Conservation (phyloP, 495 filamentous ascomycete genomes). For the Xylaria sp. region DNA sequence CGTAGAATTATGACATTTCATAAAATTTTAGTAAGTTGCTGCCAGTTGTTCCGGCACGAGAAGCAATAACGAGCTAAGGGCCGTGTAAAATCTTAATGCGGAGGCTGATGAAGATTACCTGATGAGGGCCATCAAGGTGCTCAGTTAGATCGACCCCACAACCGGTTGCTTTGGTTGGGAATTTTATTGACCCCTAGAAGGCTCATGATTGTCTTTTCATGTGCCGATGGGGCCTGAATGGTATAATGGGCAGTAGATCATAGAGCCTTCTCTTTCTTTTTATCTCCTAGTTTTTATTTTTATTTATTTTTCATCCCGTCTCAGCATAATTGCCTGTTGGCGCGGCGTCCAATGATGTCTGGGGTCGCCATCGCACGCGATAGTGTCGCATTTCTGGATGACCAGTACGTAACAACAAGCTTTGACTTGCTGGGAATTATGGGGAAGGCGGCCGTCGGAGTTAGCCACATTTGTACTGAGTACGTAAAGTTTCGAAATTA, state of each 20-base stretch:
- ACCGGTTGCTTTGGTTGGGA: background rate
- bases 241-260: background rate
- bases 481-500: background rate
- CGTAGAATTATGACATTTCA: background rate
- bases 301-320: too few species aligned
- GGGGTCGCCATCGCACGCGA: conserved; percentile 26
- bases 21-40: background rate
- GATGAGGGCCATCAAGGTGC: background rate
- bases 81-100: background rate
- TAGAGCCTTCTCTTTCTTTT: background rate
- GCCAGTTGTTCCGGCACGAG: background rate
- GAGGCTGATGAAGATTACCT: background rate
- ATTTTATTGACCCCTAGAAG: background rate
- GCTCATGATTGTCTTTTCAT: background rate
- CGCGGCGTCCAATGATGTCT: background rate
- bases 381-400: conserved; percentile 20
- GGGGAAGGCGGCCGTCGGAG: conserved; percentile 14
- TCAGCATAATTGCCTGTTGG: background rate
- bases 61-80: background rate
- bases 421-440: background rate
- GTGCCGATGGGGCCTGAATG: background rate
- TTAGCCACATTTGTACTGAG: too few species aligned
- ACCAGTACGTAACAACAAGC: conserved; percentile 13
- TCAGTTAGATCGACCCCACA: too few species aligned
- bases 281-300: background rate